Conservation (phyloP, 306 rosid species). For the Sphenostylis stenocarpa region DNA sequence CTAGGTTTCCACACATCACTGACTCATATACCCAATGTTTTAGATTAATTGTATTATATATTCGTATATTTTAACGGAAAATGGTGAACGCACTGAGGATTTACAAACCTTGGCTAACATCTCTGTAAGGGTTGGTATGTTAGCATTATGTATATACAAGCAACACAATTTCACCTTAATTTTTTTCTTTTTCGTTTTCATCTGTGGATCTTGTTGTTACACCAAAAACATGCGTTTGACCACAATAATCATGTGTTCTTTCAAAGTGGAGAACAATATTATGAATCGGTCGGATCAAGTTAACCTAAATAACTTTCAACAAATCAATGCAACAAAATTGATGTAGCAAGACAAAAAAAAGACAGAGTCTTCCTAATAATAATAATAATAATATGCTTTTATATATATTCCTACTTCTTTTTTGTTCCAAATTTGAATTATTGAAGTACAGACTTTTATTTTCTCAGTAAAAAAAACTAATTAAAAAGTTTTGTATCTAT, state of each 20-base stretch:
- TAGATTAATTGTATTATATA: neutral
- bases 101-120: too few relatives aligned
- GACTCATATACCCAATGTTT: constrained; percentile 4
- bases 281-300: neutral
- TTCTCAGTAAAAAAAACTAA: neutral
- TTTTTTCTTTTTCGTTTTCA: neutral
- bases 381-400: neutral
- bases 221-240: neutral
- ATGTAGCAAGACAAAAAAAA: neutral
- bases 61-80: neutral
- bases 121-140: neutral
- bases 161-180: neutral
- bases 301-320: neutral
- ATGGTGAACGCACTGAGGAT: neutral
- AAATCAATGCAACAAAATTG: neutral
- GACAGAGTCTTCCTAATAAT: neutral
- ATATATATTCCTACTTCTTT: neutral
- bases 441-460: neutral
- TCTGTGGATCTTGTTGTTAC: neutral
- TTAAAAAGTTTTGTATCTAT: too few relatives aligned
- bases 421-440: neutral
- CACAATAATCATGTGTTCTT: neutral
- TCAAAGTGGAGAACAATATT: neutral
- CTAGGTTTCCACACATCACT: constrained; percentile 2
- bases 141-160: neutral